phyloP scores from a whole-genome alignment of 768 basidiomycete species.

The Auriculariales sp. region DNA sequence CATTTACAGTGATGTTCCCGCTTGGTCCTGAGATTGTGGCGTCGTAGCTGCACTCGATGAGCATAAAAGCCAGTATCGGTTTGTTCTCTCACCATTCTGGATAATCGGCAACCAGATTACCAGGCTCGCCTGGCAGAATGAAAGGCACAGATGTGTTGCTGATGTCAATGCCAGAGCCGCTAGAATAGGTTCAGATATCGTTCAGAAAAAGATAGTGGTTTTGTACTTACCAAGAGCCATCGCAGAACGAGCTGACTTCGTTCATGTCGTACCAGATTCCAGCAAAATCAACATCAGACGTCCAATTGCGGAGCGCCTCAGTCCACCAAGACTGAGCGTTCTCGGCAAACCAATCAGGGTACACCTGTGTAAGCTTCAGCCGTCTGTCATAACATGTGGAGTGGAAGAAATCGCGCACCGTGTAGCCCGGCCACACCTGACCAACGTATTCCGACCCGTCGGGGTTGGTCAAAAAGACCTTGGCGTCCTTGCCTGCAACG shows the following conservation, averaged over 20 bases:
- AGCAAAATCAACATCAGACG: slow-evolving; percentile 38
- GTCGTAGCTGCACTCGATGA: slow-evolving; percentile 37
- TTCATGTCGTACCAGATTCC: slow-evolving; percentile 30
- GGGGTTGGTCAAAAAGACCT: slow-evolving; percentile 57
- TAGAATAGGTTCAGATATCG: slow-evolving; percentile 13
- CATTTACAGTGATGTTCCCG: slow-evolving; percentile 63
- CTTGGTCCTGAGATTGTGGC: slow-evolving; percentile 45
- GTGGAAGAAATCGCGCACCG: slow-evolving; percentile 24
- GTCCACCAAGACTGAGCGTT: slow-evolving; percentile 46
- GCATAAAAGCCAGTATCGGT: not conserved
- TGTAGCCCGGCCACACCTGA: slow-evolving; percentile 66
- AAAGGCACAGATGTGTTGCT: slow-evolving; percentile 40
- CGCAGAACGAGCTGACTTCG: slow-evolving; percentile 50
- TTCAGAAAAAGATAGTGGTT: slow-evolving; percentile 2
- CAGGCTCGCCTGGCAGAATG: slow-evolving; percentile 42
- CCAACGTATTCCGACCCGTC: slow-evolving; percentile 61
- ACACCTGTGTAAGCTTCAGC: slow-evolving; percentile 21
- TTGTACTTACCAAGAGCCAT: slow-evolving; percentile 31
- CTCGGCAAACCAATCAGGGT: slow-evolving; percentile 46
- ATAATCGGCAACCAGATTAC: slow-evolving; percentile 37
- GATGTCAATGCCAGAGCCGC: slow-evolving; percentile 42
- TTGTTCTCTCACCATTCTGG: slow-evolving; percentile 45
- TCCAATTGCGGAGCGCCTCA: slow-evolving; percentile 42
- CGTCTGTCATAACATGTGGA: slow-evolving; percentile 2
- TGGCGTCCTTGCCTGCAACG: slow-evolving; percentile 37